A percentile compares a stretch with the other conserved stretches of the same genome.
These are phyloP conservation scores for Hirsutella rhossiliensis DNA, from an alignment of 2,329 filamentous ascomycete genomes.

Conservation along the genomic window DNA sequence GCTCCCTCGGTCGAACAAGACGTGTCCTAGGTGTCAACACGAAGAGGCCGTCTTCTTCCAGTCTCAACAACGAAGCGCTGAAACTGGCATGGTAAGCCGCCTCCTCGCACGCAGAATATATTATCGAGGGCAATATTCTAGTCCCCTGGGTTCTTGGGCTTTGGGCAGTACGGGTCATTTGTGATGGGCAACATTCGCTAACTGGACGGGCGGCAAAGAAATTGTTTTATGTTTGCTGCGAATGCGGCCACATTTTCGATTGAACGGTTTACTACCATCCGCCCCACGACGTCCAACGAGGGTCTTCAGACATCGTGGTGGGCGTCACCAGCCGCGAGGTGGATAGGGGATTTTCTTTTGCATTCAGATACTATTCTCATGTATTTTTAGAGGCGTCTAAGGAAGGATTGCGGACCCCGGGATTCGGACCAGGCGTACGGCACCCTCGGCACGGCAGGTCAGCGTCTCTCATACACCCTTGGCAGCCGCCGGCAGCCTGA, in stretches of 20 bases:
- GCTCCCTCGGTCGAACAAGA: constrained; percentile 82
- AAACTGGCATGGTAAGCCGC: constrained; percentile 87
- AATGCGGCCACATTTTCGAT: constrained; percentile 79
- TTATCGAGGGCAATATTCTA: background rate
- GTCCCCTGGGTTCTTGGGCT: background rate
- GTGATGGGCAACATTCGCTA: constrained; percentile 3
- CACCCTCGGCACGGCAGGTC: background rate
- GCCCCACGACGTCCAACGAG: background rate
- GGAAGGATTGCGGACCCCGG: background rate
- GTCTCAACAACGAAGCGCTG: constrained; percentile 90
- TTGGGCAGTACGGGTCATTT: background rate
- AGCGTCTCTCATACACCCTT: background rate
- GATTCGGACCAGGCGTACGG: background rate
- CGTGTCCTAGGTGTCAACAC: constrained; percentile 75
- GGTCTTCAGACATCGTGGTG: background rate
- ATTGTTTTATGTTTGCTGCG: constrained; percentile 89
- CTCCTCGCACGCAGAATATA: background rate
- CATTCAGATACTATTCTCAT: background rate
- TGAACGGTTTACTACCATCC: constrained; percentile 17
- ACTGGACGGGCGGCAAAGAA: constrained; percentile 40
- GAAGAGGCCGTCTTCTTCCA: constrained; percentile 97
- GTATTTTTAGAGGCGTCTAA: background rate
- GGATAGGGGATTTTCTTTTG: background rate
- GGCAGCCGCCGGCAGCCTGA: too few species aligned
- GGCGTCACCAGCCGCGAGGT: background rate